Evolutionary conservation across 371 early-diverging fungal species (phyloP).

Genomic region (Nosema muscidifuracis): DNA sequence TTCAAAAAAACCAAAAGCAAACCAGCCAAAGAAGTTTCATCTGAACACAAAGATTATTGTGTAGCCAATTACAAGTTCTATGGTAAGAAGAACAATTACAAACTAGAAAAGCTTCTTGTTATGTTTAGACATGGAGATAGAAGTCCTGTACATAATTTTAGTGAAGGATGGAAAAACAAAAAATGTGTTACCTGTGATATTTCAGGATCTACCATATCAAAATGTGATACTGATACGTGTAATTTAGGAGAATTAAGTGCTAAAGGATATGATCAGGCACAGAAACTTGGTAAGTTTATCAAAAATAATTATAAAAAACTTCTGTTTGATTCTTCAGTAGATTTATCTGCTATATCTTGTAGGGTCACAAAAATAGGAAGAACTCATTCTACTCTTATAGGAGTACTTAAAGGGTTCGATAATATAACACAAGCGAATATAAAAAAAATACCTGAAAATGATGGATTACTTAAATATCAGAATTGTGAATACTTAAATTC

Average conservation of each 20-base stretch:
- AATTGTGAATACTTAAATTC: neutral
- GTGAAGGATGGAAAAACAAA: conserved; percentile 34
- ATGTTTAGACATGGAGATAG: conserved; percentile 61
- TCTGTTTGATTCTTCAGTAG: neutral
- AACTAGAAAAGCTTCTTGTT: conserved; percentile 40
- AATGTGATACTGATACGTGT: conserved; percentile 41
- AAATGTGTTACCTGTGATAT: conserved; percentile 45
- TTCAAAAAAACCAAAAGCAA: neutral
- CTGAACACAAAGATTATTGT: conserved; percentile 14
- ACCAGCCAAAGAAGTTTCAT: neutral
- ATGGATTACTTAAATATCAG: conserved; percentile 4
- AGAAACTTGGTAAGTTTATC: conserved; percentile 52
- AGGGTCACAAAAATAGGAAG: conserved; percentile 34
- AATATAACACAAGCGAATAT: conserved; percentile 8
- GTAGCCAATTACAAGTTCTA: conserved; percentile 17
- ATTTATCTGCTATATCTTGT: conserved; percentile 6
- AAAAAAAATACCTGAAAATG: neutral
- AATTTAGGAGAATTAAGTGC: conserved; percentile 43
- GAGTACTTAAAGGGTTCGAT: conserved; percentile 26
- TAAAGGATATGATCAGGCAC: conserved; percentile 56
- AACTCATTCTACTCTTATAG: conserved; percentile 40
- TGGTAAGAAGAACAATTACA: conserved; percentile 10
- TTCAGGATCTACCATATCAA: neutral
- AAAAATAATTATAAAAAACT: conserved; percentile 41
- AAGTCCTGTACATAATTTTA: conserved; percentile 33